Conservation (phyloP, 73 alveolate genomes). For the Tetrahymena malaccensis region DNA sequence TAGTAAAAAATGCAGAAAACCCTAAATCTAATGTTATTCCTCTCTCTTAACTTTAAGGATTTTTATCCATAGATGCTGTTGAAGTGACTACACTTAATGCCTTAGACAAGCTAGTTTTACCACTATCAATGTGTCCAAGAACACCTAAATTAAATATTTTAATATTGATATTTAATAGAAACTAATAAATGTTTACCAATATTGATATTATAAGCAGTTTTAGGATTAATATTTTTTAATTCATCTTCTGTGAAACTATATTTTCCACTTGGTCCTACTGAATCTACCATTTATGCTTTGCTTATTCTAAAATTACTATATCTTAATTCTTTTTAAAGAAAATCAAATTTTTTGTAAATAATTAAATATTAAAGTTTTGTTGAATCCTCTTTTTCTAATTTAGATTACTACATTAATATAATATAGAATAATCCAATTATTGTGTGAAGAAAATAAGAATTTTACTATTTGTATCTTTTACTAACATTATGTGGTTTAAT, state of each 20-base stretch:
- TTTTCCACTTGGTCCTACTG: background rate
- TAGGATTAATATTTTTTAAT: background rate
- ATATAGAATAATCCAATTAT: too few relatives aligned
- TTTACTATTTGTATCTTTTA: background rate
- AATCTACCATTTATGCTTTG: background rate
- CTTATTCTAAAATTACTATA: too few relatives aligned
- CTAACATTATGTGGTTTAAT: too few relatives aligned
- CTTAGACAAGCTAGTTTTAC: conserved; percentile 92
- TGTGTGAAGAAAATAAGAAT: background rate
- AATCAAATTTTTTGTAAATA: background rate
- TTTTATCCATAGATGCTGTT: conserved; percentile 98
- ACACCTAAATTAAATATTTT: conserved; percentile 83
- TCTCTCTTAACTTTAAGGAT: conserved; percentile 93
- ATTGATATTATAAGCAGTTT: background rate
- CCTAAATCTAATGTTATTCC: conserved; percentile 99
- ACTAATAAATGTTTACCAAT: background rate
- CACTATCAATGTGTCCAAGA: conserved; percentile 99
- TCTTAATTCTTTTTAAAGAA: background rate
- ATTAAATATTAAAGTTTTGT: background rate
- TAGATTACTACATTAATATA: too few relatives aligned
- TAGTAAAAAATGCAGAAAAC: conserved; percentile 91
- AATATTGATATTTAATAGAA: background rate
- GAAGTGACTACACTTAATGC: conserved; percentile 88
- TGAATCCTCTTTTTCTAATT: background rate
- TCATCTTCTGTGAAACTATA: background rate